Evolutionary conservation across 108 stramenopile genomes (phyloP), one percentile per base, ranked within the genome.

Genomic region (Bacterosira constricta): DNA sequence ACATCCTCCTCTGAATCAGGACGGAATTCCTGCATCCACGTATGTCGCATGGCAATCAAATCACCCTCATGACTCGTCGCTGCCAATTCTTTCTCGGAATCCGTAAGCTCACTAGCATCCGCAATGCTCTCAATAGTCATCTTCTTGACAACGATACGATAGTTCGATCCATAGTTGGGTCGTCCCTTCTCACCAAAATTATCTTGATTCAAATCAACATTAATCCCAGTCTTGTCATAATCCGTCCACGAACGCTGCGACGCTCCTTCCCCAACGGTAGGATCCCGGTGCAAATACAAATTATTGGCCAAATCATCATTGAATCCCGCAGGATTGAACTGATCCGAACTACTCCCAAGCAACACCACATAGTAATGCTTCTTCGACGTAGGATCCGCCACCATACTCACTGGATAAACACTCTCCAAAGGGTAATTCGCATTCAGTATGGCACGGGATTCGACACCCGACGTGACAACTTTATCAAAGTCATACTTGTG

Each of bases 1-100:
- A 63, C 66, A 47, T 80, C 79, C 58, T 69, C 79, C 42, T 62
- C 62, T 6, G 42, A 54, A 31, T 80, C 79, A 25, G 79, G 79
- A 15, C 11, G 23, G 35, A 50, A 80, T 49, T 73, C 60, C 51
- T 80, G 60, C 45, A 44, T 41, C 79, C 79, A 80, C 2, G 15
- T 35, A 32, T 73, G 71, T 30, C 65, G 66, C 53, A 64, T 68
- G 6, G 60, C 67, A 47, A 80, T 64, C 2, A 17, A 36, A 2
- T 49, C 27, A 6, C 61, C 59, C 26, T 73, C 60, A 58, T 69
- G 63, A 32, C 41, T 56, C 13, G 50, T 63, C 4, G 61, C 39
- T 7, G 79, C 42, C 31, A 80, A 60, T 3, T 34, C n/a, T 21
- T 58, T 37, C 57, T 80, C 79, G 17, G 66, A 20, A 20, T 23